Base-by-base conservation (phyloP, 2,329 filamentous ascomycete species). In the Fusarium sororula region DNA sequence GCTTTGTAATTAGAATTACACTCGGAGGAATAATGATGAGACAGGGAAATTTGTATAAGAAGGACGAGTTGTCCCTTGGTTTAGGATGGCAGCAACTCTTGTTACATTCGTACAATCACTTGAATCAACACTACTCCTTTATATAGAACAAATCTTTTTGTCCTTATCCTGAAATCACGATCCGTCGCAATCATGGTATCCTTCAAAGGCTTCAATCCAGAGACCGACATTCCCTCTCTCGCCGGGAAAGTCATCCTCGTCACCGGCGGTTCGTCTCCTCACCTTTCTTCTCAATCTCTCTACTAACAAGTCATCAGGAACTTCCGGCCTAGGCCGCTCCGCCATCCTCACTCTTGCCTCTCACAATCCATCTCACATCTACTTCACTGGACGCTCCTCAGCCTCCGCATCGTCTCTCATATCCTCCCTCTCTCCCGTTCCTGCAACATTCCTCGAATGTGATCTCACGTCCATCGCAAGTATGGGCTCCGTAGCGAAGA, bases 311-410 rank as follows among this genome's bases (percentile, higher is more conserved):
- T 26, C 17, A 10, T 1, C 7, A 79, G 87, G 86, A 82, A 82
- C 79, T 11, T 74, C 73, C 18, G 80, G 80, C 11, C 63, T 81
- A 7, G 80, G 80, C 20, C 75, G 65, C 26, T 73, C 77, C 1
- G 72, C 80, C 7, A 73, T 81, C 6, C 66, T 77, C 10, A 76
- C 81, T 12, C 74, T 81, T 41, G 68, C 76, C 24, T 71, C 70
- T 18, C 88, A 90, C 76, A 78, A 82, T 13, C 87, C 89, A 4
- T 80, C 81, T 2, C 85, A 88, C 63, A 86, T 90, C 68, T 90
- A 87, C 80, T 84, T 91, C 66, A 87, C 84, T 20, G 87, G 87
- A 6, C 85, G 88, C 51, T 86, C 82, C 26, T 80, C 78, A 47
- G 81, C 84, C 51, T 84, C 84, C 17, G 84, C 82, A 26, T 81